Evolutionary conservation across 2,329 filamentous ascomycete species (phyloP), one percentile per base, ranked within the genome.

Genomic region (Aureobasidium sp.): DNA sequence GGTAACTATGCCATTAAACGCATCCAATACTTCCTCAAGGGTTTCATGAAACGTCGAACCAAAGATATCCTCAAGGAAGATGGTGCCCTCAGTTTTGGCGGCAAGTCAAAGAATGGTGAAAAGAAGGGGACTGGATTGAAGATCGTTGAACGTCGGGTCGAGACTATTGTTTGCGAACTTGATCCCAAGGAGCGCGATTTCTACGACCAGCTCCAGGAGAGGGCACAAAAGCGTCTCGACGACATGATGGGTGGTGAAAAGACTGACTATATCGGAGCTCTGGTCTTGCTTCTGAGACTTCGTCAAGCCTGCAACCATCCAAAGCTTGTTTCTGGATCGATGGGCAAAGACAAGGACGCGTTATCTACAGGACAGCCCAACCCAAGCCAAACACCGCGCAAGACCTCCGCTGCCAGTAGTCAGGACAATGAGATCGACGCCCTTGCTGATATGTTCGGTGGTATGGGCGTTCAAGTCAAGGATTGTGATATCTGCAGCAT

Each of bases 1-100:
- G 94, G 93, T 12, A 89, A 92, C 60, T 83, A 97, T 63, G 93
- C 94, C 17, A 95, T 99, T 72, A 84, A 87, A 56, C 85, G 94
- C 48, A 79, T 99, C 36, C 91, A 96, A 67, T 86, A 88, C 62
- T 86, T 96, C 64, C 79, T 99, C 4, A 88, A 89, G 61, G 93
- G 91, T 61, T 96, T 96, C 77, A 99, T 99, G 94, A 96, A 97
- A 78, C 87, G 94, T n/a, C 86, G 94, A 46, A 97, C 92, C 9
- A 99, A 99, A 75, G 91, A 96, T 26, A 90, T 99, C n/a, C 78
- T 99, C 64, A 96, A 94, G 75, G 83, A 91, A 68, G 90, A 90
- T 12, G 90, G 90, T 12, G 90, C 90, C 0, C 78, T 95, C 20
- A 89, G 89, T 64, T 87, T 89, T 29, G 89, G 89, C 41, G 86